Evolutionary conservation across 1,284 basidiomycete species (phyloP), one percentile per base, ranked within the genome.

Genomic region (Apiotrichum montevideense): DNA sequence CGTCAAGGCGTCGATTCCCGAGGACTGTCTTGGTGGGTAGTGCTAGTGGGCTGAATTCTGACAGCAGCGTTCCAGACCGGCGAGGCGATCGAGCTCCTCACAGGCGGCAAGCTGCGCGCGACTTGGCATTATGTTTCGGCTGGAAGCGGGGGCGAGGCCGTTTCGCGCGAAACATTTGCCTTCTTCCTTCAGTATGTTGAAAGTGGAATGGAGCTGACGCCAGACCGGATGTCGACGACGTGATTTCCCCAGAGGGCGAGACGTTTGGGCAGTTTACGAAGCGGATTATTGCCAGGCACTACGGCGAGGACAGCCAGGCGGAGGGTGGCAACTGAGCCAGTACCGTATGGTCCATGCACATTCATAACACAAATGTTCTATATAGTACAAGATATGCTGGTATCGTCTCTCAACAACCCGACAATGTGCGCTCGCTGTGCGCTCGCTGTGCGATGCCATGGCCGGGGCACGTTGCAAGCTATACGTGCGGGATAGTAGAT

Each of bases 201-300:
- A 7, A 39, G 37, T 39, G 13, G 8, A 39, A 42, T 42, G 14
- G 10, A 15, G 41, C 41, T 51, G 39, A 59, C 52, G 1, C 6
- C 48, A 75, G 73, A 54, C 92, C 93, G 1, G 84, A 94, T 71
- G 85, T 87, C 5, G 80, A 88, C 61, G 85, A 88, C 65, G 80
- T 82, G 40, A 82, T 96, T 34, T 85, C 86, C 1, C 42, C 63
- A 11, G 63, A 73, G 40, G 77, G 77, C 1, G 83, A 86, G 71
- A 91, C 88, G 21, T 97, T 94, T 68, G 93, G 92, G 1, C 80
- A 86, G 63, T 96, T 96, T 75, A 90, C 88, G 66, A 88, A 90
- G 72, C 80, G 83, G 58, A 82, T 93, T 33, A 85, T 95, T 62
- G 81, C 82, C 58, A 80, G 87, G 67, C 92, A 95, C 79, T 94